Evolutionary conservation across 257 asterid genomes (phyloP).

Genomic region (Verbascum thapsus): DNA sequence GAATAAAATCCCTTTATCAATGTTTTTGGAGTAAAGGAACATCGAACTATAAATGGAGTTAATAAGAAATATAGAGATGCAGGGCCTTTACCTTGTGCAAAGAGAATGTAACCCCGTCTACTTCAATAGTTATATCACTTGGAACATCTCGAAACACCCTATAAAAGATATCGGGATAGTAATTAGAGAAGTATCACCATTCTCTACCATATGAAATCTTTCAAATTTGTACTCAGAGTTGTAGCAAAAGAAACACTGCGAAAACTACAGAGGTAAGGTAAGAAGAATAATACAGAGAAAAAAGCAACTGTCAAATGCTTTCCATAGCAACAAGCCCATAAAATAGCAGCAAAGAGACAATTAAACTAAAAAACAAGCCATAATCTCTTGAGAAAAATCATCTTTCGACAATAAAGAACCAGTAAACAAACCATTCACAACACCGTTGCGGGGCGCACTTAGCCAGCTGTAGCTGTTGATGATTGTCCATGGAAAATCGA

Average conservation of each 20-base stretch:
- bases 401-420: background rate
- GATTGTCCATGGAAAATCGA: slow-evolving; percentile 57
- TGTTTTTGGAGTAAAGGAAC: background rate
- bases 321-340: background rate
- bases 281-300: background rate
- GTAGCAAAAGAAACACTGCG: background rate
- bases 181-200: slow-evolving; percentile 10
- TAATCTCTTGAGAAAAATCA: background rate
- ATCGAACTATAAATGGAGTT: too few relatives aligned
- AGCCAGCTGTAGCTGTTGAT: slow-evolving; percentile 49
- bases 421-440: slow-evolving; percentile 69
- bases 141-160: slow-evolving; percentile 93
- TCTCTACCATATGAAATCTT: background rate
- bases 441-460: slow-evolving; percentile 46
- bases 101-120: slow-evolving; percentile 61
- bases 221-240: background rate
- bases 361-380: background rate
- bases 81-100: slow-evolving; percentile 71
- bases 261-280: background rate
- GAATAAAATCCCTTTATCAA: background rate
- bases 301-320: background rate
- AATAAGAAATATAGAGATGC: slow-evolving; percentile 6
- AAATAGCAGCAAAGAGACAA: background rate
- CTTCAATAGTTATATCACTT: slow-evolving; percentile 75
- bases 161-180: slow-evolving; percentile 17